Evolutionary conservation across 2,329 filamentous ascomycete species (phyloP).

Genomic region (Diaporthe batatas): DNA sequence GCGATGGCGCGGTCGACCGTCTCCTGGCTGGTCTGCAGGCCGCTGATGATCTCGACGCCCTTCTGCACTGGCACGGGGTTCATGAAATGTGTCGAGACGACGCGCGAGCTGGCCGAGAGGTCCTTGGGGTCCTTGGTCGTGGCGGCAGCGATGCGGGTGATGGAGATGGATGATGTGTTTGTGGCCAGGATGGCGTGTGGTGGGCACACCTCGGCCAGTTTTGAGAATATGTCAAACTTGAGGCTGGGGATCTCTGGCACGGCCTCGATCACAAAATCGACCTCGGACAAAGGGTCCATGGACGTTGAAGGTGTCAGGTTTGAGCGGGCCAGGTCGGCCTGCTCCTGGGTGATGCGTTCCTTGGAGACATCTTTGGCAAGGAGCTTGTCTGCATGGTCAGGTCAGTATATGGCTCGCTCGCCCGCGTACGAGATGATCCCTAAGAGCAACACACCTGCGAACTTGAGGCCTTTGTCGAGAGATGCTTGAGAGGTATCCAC

Average conservation of each 20-base stretch:
- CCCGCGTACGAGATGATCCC: background rate
- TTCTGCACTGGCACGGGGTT: slow-evolving; percentile 98
- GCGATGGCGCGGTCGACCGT: slow-evolving; percentile 86
- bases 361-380: slow-evolving; percentile 94
- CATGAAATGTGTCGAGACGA: slow-evolving; percentile 98
- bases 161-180: slow-evolving; percentile 98
- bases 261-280: slow-evolving; percentile 98
- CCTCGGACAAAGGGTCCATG: slow-evolving; percentile 82
- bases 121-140: slow-evolving; percentile 84
- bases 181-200: slow-evolving; percentile 92
- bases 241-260: slow-evolving; percentile 92
- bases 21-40: slow-evolving; percentile 86
- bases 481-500: slow-evolving; percentile 88
- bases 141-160: slow-evolving; percentile 93
- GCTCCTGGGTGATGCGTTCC: slow-evolving; percentile 83
- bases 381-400: slow-evolving; percentile 78
- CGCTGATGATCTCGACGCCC: slow-evolving; percentile 97
- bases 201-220: slow-evolving; percentile 84
- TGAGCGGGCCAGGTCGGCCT: slow-evolving; percentile 79
- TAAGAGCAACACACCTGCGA: slow-evolving; percentile 74
- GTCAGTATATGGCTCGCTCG: slow-evolving; percentile 32
- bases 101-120: slow-evolving; percentile 84
- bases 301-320: slow-evolving; percentile 78
- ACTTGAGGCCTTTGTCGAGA: slow-evolving; percentile 88
- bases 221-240: slow-evolving; percentile 88